phyloP scores from a whole-genome alignment of 2,329 filamentous ascomycete species.

The Aspergillus novoparasiticus region DNA sequence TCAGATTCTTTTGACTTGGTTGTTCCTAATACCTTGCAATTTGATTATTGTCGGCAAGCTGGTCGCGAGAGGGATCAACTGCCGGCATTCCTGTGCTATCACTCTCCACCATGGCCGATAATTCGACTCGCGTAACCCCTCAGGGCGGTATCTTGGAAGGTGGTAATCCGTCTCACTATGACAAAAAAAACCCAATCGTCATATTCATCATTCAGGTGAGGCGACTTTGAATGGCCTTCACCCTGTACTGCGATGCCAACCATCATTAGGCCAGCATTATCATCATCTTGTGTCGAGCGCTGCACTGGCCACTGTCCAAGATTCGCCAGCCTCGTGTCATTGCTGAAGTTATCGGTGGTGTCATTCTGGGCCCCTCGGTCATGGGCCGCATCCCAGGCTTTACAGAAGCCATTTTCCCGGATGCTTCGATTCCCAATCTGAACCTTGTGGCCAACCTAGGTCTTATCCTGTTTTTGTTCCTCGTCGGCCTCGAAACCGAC shows the following conservation, averaged over 20 bases:
- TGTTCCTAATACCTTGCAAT: not conserved
- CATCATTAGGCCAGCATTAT: constrained; percentile 65
- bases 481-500: constrained; percentile 86
- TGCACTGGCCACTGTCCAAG: constrained; percentile 76
- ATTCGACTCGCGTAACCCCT: constrained; percentile 36
- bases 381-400: constrained; percentile 86
- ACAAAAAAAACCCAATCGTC: constrained; percentile 70
- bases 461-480: constrained; percentile 80
- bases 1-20: not conserved
- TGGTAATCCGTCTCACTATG: constrained; percentile 68
- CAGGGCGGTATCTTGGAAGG: constrained; percentile 74
- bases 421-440: constrained; percentile 72
- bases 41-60: not conserved
- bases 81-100: not conserved
- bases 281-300: constrained; percentile 71
- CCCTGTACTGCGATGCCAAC: not conserved
- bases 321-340: constrained; percentile 81
- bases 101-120: constrained; percentile 23
- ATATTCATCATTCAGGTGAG: constrained; percentile 74
- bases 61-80: not conserved
- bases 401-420: constrained; percentile 73
- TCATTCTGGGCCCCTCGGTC: constrained; percentile 82
- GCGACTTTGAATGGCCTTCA: not conserved
- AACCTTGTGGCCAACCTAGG: constrained; percentile 80
- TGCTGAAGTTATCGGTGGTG: constrained; percentile 81